Conservation (phyloP, 441 rosid species). For the Mallotus repandus region DNA sequence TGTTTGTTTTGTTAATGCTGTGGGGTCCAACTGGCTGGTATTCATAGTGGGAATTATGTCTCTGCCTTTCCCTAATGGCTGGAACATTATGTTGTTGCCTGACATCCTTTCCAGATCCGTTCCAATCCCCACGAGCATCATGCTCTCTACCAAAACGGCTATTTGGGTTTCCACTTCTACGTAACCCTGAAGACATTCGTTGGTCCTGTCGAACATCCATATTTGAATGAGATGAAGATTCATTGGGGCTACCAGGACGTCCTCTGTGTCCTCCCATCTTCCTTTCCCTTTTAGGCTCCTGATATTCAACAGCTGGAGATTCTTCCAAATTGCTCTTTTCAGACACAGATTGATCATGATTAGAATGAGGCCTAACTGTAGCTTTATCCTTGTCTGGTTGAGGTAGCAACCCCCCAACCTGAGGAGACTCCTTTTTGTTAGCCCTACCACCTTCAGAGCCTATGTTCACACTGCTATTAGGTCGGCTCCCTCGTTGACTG, state of each 20-base stretch:
- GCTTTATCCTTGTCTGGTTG: constrained; percentile 35
- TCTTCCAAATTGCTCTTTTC: constrained; percentile 41
- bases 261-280: constrained; percentile 34
- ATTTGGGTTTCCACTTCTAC: constrained; percentile 54
- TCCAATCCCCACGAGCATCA: constrained; percentile 73
- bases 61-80: constrained; percentile 58
- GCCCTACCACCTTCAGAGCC: constrained; percentile 40
- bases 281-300: constrained; percentile 51
- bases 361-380: constrained; percentile 30
- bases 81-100: constrained; percentile 48
- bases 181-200: constrained; percentile 41
- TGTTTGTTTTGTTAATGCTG: constrained; percentile 38
- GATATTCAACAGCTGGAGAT: constrained; percentile 29
- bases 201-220: constrained; percentile 47
- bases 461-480: constrained; percentile 39
- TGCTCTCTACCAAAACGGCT: constrained; percentile 56
- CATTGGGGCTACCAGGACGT: constrained; percentile 30
- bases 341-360: constrained; percentile 28
- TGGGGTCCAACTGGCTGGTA: constrained; percentile 83
- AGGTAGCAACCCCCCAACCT: constrained; percentile 30
- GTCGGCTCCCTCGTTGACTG: constrained; percentile 43
- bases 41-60: constrained; percentile 59
- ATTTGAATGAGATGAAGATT: constrained; percentile 32
- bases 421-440: constrained; percentile 45
- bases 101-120: constrained; percentile 53